A percentile compares a stretch with the other conserved stretches of the same genome.
These are phyloP conservation scores for Tilletia setariae DNA, from an alignment of 1,284 basidiomycete genomes.

Conservation along the genomic window DNA sequence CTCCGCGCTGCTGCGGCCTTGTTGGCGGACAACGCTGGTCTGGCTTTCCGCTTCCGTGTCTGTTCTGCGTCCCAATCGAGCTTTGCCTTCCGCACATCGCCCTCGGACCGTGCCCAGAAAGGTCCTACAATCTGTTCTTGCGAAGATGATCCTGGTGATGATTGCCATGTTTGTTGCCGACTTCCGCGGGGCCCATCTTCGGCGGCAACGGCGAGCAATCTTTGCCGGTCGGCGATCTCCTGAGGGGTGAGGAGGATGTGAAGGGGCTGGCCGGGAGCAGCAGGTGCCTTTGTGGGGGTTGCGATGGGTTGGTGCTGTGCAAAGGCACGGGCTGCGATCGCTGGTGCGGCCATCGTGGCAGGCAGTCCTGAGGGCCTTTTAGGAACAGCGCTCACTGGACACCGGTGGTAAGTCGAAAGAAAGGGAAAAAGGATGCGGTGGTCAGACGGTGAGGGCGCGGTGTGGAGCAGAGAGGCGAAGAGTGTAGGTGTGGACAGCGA, in stretches of 20 bases:
- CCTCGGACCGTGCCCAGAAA: slow-evolving; percentile 31
- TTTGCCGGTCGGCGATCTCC: neutral
- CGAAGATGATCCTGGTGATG: neutral
- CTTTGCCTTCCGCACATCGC: slow-evolving; percentile 29
- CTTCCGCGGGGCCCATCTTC: neutral
- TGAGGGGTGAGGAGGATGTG: neutral
- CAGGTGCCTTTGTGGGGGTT: neutral
- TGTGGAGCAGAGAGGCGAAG: no score
- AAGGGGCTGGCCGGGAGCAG: neutral
- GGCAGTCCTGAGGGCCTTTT: no score
- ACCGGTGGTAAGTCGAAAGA: no score
- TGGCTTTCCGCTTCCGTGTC: neutral
- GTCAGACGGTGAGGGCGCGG: no score
- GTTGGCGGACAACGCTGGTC: no score
- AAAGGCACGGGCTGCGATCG: neutral
- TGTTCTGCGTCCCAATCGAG: slow-evolving; percentile 19
- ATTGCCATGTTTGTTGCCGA: neutral
- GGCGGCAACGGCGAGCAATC: neutral
- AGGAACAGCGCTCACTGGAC: no score
- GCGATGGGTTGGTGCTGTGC: neutral
- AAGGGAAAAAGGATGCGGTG: no score
- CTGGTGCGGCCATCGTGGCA: no score
- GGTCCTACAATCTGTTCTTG: slow-evolving; percentile 31
- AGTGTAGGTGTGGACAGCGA: no score
- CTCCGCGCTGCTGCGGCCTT: no score